phyloP scores from a whole-genome alignment of 169 alveolate species.

The Plasmodium vivax region DNA sequence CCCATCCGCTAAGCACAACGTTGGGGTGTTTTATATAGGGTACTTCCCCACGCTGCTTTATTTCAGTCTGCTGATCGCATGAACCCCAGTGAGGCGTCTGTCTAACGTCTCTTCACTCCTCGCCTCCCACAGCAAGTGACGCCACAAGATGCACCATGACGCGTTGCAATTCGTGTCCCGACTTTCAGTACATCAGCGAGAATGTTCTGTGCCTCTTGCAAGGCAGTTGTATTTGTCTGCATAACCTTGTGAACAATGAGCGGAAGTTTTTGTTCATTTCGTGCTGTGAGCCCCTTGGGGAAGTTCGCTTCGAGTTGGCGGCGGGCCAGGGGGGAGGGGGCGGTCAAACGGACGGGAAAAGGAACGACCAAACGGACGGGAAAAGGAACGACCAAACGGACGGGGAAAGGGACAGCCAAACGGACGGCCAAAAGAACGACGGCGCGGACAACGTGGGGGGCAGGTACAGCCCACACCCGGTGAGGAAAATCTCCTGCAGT shows the following conservation, averaged over 20 bases:
- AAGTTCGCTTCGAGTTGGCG: background rate
- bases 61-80: background rate
- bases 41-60: background rate
- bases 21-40: background rate
- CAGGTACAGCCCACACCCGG: background rate
- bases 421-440: background rate
- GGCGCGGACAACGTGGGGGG: background rate
- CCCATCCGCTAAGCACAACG: background rate
- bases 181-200: conserved; percentile 32
- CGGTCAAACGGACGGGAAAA: background rate
- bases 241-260: conserved; percentile 22
- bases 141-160: background rate
- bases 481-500: conserved; percentile 15
- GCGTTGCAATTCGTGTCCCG: conserved; percentile 2
- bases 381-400: background rate
- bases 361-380: background rate
- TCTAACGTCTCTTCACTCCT: background rate
- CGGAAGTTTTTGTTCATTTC: conserved; percentile 17
- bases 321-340: background rate
- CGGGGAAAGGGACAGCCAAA: background rate
- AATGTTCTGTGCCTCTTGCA: conserved; percentile 32
- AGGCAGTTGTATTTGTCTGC: conserved; percentile 26
- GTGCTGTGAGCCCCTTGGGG: conserved; percentile 7
- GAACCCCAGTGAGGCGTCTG: background rate
- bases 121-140: background rate